Evolutionary conservation across 2,329 filamentous ascomycete genomes (phyloP), one percentile per base, ranked within the genome.

Genomic region (Dendrostoma leiphaemia): DNA sequence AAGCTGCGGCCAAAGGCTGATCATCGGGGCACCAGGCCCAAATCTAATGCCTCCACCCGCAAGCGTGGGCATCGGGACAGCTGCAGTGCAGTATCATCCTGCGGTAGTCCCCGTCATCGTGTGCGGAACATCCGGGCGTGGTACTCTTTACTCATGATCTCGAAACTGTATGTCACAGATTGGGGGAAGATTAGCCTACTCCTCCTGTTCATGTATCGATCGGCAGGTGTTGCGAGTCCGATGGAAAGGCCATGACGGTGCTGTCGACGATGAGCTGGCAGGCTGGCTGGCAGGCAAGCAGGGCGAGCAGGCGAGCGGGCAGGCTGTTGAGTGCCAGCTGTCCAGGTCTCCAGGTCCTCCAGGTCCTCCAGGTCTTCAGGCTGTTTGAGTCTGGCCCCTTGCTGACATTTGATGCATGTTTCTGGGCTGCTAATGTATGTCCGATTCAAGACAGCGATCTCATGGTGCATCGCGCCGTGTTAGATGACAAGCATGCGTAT

Each of bases 91-190:
- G 57, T 51, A 54, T 52, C 49, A 40, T 47, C 24, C n/a, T 26
- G 54, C 53, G 58, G 54, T 54, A 56, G 53, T 40, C 48, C 35
- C 54, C 40, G 46, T 48, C 44, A 48, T 51, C 45, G 37, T 60
- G 52, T 61, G 54, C 56, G 59, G 54, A 57, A 58, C 57, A 61
- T 63, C 51, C 55, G 46, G 51, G 55, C 59, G n/a, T n/a, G n/a
- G n/a, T n/a, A n/a, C n/a, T 54, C 41, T 40, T 52, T 48, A 59
- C 57, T 56, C 54, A 48, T 59, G 58, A 48, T 48, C 32, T 29
- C 26, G 4, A 38, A 6, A 19, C 4, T 23, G 10, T 7, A 17
- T 23, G 28, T 35, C 44, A 34, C 19, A n/a, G 19, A 34, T 34
- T 24, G 29, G 44, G 44, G 41, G 40, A 32, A 47, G 37, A 51